Evolutionary conservation across 2,329 filamentous ascomycete genomes (phyloP).

Genomic region (Dactylellina parvicollis): DNA sequence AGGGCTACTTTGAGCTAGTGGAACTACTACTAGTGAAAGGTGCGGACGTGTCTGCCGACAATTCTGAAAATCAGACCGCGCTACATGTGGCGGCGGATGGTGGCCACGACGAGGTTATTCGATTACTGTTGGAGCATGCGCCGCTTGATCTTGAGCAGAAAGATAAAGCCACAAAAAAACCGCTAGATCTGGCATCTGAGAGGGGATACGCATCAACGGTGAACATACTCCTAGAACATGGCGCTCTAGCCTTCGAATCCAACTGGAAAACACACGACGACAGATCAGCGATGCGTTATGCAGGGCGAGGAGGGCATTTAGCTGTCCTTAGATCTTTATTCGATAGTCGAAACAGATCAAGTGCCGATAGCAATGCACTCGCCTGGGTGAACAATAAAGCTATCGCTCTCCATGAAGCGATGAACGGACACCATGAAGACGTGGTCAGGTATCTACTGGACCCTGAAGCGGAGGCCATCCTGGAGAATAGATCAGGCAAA

Average conservation of each 20-base stretch:
- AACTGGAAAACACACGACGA: constrained; percentile 1
- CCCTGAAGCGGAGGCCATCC: background rate
- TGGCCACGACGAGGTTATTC: constrained; percentile 16
- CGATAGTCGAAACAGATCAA: background rate
- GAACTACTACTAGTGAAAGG: constrained; percentile 21
- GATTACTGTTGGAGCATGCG: constrained; percentile 14
- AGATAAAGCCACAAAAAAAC: background rate
- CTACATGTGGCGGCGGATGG: constrained; percentile 28
- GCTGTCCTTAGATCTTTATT: constrained; percentile 20
- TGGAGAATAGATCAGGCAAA: background rate
- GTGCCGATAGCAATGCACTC: background rate
- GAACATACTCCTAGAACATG: background rate
- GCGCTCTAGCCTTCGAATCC: constrained; percentile 8
- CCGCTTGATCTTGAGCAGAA: constrained; percentile 18
- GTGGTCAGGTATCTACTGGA: constrained; percentile 21
- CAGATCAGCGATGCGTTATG: constrained; percentile 20
- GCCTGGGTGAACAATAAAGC: constrained; percentile 12
- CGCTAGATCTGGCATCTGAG: constrained; percentile 31
- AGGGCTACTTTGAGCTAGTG: constrained; percentile 10
- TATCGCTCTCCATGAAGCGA: constrained; percentile 19
- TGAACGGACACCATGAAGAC: constrained; percentile 2
- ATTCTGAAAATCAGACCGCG: background rate
- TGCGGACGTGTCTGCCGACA: constrained; percentile 5
- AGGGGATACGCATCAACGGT: background rate
- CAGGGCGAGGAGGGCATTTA: constrained; percentile 9